Evolutionary conservation across 257 asterid species (phyloP).

Genomic region (Rauvolfia tetraphylla): DNA sequence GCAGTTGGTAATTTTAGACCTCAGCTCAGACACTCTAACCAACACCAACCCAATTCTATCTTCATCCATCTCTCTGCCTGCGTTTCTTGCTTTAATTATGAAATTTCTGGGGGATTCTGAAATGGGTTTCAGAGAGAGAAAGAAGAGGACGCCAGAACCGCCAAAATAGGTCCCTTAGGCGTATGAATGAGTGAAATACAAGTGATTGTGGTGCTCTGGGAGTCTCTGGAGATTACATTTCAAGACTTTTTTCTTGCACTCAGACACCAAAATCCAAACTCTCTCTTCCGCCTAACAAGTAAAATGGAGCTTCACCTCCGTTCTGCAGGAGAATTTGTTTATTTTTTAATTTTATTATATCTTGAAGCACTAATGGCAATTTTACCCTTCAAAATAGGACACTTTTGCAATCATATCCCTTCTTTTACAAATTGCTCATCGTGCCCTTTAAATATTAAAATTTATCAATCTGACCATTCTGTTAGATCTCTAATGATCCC

Average conservation of each 20-base stretch:
- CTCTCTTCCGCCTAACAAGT: neutral
- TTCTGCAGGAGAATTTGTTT: neutral
- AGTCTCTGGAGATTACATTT: conserved; percentile 9
- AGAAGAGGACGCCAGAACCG: conserved; percentile 6
- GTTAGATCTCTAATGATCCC: too few relatives aligned
- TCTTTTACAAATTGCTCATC: too few relatives aligned
- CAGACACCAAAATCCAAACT: conserved; percentile 6
- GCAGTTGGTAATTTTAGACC: conserved; percentile 37
- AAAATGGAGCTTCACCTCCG: neutral
- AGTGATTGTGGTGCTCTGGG: conserved; percentile 27
- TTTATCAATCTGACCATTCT: too few relatives aligned
- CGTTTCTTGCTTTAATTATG: neutral
- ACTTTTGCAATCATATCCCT: too few relatives aligned
- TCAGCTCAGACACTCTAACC: conserved; percentile 38
- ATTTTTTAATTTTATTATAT: neutral
- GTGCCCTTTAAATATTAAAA: too few relatives aligned
- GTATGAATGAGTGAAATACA: neutral
- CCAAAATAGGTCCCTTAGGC: conserved; percentile 13
- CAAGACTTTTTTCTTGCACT: neutral
- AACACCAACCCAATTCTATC: conserved; percentile 42
- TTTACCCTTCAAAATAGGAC: too few relatives aligned
- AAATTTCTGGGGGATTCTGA: neutral
- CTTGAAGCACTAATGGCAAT: too few relatives aligned
- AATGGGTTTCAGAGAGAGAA: conserved; percentile 2
- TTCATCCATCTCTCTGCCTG: conserved; percentile 32